These are phyloP conservation scores for Aspergillus costaricaensis DNA, from an alignment of 2,329 filamentous ascomycete species.

Conservation along the genomic window DNA sequence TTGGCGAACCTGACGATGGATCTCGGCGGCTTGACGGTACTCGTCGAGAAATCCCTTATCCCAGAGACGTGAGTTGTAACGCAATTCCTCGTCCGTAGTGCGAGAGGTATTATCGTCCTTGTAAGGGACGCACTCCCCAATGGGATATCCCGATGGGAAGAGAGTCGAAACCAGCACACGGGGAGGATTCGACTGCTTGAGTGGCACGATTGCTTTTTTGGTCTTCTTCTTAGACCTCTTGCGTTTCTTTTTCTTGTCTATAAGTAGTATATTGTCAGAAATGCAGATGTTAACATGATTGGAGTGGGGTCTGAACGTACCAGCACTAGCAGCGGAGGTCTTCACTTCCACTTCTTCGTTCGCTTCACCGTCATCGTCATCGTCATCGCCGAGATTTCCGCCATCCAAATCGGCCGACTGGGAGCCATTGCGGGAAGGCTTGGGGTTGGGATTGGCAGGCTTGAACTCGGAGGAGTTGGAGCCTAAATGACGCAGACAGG, in stretches of 20 bases:
- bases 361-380: slow-evolving; percentile 19
- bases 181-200: slow-evolving; percentile 50
- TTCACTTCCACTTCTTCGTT: slow-evolving; percentile 8
- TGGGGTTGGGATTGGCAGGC: slow-evolving; percentile 5
- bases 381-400: slow-evolving; percentile 5
- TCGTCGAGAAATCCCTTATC: slow-evolving; percentile 54
- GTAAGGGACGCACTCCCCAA: slow-evolving; percentile 45
- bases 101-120: slow-evolving; percentile 45
- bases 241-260: slow-evolving; percentile 18
- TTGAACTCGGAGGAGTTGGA: slow-evolving; percentile 8
- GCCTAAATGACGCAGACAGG: background rate
- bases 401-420: slow-evolving; percentile 8
- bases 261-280: background rate
- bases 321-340: background rate
- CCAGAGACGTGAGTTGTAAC: slow-evolving; percentile 44
- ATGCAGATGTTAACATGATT: background rate
- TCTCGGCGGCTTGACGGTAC: slow-evolving; percentile 59
- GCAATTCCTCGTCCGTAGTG: slow-evolving; percentile 51
- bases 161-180: slow-evolving; percentile 49
- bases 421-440: slow-evolving; percentile 4
- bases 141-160: slow-evolving; percentile 49
- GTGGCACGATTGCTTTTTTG: slow-evolving; percentile 14
- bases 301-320: background rate
- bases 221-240: slow-evolving; percentile 43
- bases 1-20: slow-evolving; percentile 58